phyloP scores from a whole-genome alignment of 441 rosid species.

The Biscutella auriculata region DNA sequence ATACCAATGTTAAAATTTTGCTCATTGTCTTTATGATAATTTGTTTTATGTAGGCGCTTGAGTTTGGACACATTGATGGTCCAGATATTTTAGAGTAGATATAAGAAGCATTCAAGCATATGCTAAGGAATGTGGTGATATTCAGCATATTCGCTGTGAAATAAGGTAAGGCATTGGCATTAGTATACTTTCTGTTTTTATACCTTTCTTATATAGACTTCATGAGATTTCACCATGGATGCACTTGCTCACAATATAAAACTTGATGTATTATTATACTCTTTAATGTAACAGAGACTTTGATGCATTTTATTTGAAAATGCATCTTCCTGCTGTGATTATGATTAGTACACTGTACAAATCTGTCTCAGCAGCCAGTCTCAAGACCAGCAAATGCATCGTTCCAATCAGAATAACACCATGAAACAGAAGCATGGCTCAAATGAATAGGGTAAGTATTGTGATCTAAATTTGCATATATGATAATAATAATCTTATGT shows the following conservation, averaged over 20 bases:
- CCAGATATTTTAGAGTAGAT: constrained; percentile 89
- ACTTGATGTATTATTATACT: neutral
- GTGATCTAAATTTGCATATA: too few relatives aligned
- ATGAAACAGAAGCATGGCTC: too few relatives aligned
- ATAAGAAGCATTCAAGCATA: constrained; percentile 62
- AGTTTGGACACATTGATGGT: constrained; percentile 72
- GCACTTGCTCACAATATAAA: neutral
- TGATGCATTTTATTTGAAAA: constrained; percentile 81
- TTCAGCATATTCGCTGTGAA: constrained; percentile 74
- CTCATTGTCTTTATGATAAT: neutral
- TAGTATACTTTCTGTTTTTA: neutral
- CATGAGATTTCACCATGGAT: neutral
- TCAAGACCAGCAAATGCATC: too few relatives aligned
- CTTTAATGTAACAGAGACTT: constrained; percentile 64
- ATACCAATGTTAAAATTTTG: neutral
- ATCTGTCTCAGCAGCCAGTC: too few relatives aligned
- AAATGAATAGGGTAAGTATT: too few relatives aligned
- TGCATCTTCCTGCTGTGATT: constrained; percentile 75
- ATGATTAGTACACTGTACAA: constrained; percentile 43
- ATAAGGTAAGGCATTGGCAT: constrained; percentile 43
- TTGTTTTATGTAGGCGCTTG: constrained; percentile 81
- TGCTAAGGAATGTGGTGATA: constrained; percentile 42
- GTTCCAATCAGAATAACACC: too few relatives aligned
- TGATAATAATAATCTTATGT: too few relatives aligned
- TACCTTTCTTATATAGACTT: neutral